These are phyloP conservation scores for Neocucurbitaria cava DNA, from an alignment of 2,329 filamentous ascomycete genomes.

Conservation along the genomic window DNA sequence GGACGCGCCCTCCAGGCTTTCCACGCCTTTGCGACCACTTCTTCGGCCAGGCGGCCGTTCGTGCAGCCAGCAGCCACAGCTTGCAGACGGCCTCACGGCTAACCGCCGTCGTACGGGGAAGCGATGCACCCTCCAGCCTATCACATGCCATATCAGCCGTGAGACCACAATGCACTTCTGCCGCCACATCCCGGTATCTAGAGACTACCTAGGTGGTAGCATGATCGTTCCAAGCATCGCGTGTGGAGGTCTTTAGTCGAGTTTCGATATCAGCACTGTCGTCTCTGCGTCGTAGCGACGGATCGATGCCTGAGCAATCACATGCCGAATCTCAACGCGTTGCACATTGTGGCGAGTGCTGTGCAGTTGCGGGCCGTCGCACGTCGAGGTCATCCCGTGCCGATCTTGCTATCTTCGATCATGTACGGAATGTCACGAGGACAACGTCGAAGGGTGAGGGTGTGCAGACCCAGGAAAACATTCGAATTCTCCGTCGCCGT, in stretches of 20 bases:
- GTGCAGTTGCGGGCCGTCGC: constrained; percentile 38
- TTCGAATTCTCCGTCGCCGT: constrained; percentile 5
- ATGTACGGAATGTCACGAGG: constrained; percentile 35
- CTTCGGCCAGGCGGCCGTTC: constrained; percentile 22
- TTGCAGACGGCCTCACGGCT: constrained; percentile 22
- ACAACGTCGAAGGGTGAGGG: constrained; percentile 16
- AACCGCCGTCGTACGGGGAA: constrained; percentile 34
- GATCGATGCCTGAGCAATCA: constrained; percentile 24
- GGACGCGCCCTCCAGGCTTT: constrained; percentile 12
- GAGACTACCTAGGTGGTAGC: too few relatives aligned
- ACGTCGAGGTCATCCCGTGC: constrained; percentile 34
- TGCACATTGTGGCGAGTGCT: constrained; percentile 34
- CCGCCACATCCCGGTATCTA: constrained; percentile 32
- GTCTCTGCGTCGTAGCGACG: neutral
- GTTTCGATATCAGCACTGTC: constrained; percentile 13
- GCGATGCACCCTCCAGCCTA: constrained; percentile 30
- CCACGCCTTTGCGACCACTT: constrained; percentile 12
- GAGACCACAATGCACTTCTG: constrained; percentile 26
- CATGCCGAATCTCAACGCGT: constrained; percentile 33
- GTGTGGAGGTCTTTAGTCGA: constrained; percentile 18
- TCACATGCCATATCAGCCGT: constrained; percentile 26
- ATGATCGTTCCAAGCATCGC: constrained; percentile 21
- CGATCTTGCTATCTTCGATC: constrained; percentile 27
- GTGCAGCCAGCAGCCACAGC: constrained; percentile 37
- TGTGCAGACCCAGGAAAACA: constrained; percentile 7